Conservation (phyloP, 2,329 filamentous ascomycete genomes). For the Colletotrichum acutatum region DNA sequence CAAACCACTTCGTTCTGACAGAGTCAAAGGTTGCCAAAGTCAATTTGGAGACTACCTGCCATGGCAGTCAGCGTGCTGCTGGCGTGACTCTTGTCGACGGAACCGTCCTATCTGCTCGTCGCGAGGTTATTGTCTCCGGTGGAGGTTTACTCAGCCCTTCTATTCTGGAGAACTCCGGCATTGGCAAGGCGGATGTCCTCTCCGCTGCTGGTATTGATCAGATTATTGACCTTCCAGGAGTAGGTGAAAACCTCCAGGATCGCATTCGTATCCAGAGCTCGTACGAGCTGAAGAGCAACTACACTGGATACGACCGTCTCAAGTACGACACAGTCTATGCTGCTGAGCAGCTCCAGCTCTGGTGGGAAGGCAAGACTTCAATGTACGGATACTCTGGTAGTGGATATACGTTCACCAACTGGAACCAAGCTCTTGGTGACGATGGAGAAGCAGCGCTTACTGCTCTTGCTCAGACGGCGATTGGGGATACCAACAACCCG, state of each 20-base stretch:
- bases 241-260: slow-evolving; percentile 55
- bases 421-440: slow-evolving; percentile 49
- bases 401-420: slow-evolving; percentile 54
- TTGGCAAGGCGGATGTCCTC: slow-evolving; percentile 62
- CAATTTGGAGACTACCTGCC: slow-evolving; percentile 44
- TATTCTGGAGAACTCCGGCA: slow-evolving; percentile 67
- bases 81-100: slow-evolving; percentile 40
- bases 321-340: slow-evolving; percentile 44
- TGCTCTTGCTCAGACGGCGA: slow-evolving; percentile 45
- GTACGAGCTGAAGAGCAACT: slow-evolving; percentile 46
- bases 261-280: slow-evolving; percentile 46
- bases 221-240: slow-evolving; percentile 64
- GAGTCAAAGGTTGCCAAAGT: slow-evolving; percentile 51
- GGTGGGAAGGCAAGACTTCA: slow-evolving; percentile 43
- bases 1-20: slow-evolving; percentile 53
- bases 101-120: slow-evolving; percentile 39
- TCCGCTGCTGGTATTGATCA: slow-evolving; percentile 56
- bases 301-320: slow-evolving; percentile 44
- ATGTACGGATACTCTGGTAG: slow-evolving; percentile 52
- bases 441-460: slow-evolving; percentile 41
- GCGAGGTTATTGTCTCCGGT: slow-evolving; percentile 47
- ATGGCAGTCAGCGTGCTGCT: slow-evolving; percentile 28
- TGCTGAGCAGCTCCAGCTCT: slow-evolving; percentile 51
- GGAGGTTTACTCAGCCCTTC: slow-evolving; percentile 67
- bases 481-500: slow-evolving; percentile 41